These are phyloP conservation scores for Nitzschia sp. DNA, from an alignment of 108 stramenopile genomes.

Conservation along the genomic window DNA sequence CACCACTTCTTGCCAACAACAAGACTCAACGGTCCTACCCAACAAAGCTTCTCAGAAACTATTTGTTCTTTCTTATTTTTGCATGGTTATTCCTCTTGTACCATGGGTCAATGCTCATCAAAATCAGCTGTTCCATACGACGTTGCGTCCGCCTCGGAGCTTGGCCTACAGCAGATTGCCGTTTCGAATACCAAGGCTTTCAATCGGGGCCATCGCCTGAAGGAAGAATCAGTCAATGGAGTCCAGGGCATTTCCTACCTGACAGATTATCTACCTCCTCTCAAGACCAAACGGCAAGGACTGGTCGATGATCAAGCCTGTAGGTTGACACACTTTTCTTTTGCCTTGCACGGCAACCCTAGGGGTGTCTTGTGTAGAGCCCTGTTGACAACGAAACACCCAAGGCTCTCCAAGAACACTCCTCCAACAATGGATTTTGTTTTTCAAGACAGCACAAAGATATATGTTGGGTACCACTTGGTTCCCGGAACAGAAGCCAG, in stretches of 20 bases:
- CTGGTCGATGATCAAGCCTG: background rate
- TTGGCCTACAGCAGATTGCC: background rate
- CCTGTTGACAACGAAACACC: constrained; percentile 8
- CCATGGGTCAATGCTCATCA: constrained; percentile 4
- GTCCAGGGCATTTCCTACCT: background rate
- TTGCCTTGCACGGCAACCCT: constrained; percentile 7
- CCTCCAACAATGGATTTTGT: constrained; percentile 10
- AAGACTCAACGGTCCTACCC: too few species aligned
- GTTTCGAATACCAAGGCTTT: background rate
- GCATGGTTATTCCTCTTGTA: background rate
- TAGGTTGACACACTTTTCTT: background rate
- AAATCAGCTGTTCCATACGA: background rate
- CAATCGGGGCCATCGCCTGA: background rate
- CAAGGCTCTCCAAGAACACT: background rate
- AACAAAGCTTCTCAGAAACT: too few species aligned
- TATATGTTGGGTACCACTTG: background rate
- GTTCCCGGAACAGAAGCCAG: background rate
- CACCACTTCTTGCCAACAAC: too few species aligned
- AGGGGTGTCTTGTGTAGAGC: background rate
- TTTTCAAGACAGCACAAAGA: background rate
- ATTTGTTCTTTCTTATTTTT: too few species aligned
- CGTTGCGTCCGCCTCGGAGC: background rate
- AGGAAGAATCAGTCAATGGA: background rate
- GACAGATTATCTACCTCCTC: constrained; percentile 2
- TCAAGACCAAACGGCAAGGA: background rate